Evolutionary conservation across 2,329 filamentous ascomycete species (phyloP).

Genomic region (Nemania diffusa): DNA sequence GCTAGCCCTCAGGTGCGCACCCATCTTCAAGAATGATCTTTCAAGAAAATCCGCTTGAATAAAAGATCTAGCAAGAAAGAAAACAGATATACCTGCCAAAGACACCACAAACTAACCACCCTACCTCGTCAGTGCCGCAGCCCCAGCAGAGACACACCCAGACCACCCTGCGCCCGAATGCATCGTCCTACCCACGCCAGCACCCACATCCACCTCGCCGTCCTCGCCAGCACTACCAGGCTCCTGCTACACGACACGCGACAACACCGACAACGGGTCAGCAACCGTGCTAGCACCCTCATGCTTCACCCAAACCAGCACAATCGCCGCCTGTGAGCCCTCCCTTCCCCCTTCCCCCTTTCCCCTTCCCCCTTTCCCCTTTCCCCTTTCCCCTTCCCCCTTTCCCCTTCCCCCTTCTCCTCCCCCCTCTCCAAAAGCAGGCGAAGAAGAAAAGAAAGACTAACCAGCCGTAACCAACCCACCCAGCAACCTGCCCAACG

Average conservation of each 20-base stretch:
- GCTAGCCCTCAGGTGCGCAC: conserved; percentile 38
- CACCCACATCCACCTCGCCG: neutral
- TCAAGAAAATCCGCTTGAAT: no score
- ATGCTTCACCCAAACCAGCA: conserved; percentile 43
- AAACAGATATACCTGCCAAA: neutral
- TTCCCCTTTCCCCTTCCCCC: no score
- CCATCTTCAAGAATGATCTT: no score
- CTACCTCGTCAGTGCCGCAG: conserved; percentile 31
- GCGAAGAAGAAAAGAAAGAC: neutral
- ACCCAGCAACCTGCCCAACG: conserved; percentile 43
- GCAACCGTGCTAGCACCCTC: conserved; percentile 38
- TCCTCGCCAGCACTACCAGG: conserved; percentile 31
- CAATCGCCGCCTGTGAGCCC: conserved; percentile 36
- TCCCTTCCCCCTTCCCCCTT: no score
- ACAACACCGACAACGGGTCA: conserved; percentile 39
- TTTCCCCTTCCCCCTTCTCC: no score
- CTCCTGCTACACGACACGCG: conserved; percentile 42
- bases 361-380: no score
- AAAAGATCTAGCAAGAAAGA: no score
- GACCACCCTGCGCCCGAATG: neutral
- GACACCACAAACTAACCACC: neutral
- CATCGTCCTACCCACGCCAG: neutral
- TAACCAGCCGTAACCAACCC: neutral
- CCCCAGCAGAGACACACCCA: conserved; percentile 11
- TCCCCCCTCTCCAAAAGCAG: neutral